These are phyloP conservation scores for Chionographis japonica DNA, from an alignment of 106 monocot species.

Conservation along the genomic window DNA sequence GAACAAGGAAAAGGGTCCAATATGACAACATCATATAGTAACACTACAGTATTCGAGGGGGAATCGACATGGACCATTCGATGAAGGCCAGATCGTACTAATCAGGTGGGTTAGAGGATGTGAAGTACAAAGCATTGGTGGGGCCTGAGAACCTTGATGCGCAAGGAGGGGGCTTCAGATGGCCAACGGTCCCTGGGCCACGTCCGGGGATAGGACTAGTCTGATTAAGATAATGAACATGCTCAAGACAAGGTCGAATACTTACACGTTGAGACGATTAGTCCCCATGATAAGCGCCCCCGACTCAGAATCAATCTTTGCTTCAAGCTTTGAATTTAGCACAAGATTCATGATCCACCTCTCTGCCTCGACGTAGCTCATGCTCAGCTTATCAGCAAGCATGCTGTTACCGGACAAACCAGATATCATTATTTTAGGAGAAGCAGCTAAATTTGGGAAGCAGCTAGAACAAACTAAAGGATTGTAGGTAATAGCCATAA, in stretches of 20 bases:
- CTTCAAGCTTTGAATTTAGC: conserved; percentile 77
- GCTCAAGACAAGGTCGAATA: not conserved
- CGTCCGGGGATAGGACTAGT: too few species aligned
- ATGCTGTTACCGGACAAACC: conserved; percentile 31
- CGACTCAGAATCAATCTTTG: conserved; percentile 62
- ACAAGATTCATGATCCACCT: conserved; percentile 90
- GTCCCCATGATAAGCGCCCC: conserved; percentile 59
- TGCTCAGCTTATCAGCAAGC: conserved; percentile 84
- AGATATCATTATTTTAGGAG: too few species aligned
- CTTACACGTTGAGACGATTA: conserved; percentile 58
- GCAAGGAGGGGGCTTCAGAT: not conserved
- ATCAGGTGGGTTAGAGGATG: not conserved
- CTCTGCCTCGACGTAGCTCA: conserved; percentile 88
- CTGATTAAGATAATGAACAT: not conserved
- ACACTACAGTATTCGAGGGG: too few species aligned
- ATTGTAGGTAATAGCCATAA: not conserved
- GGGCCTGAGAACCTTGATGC: too few species aligned
- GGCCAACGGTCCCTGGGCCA: not conserved
- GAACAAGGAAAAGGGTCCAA: not conserved
- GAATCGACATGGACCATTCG: too few species aligned
- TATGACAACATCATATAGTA: too few species aligned
- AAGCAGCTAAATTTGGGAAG: too few species aligned
- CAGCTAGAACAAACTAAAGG: too few species aligned
- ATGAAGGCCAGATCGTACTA: not conserved
- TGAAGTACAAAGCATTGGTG: too few species aligned